A percentile compares a stretch with the other conserved stretches of the same genome.
These are phyloP conservation scores for Ampelomyces quisqualis DNA, from an alignment of 2,329 filamentous ascomycete species.

Conservation along the genomic window DNA sequence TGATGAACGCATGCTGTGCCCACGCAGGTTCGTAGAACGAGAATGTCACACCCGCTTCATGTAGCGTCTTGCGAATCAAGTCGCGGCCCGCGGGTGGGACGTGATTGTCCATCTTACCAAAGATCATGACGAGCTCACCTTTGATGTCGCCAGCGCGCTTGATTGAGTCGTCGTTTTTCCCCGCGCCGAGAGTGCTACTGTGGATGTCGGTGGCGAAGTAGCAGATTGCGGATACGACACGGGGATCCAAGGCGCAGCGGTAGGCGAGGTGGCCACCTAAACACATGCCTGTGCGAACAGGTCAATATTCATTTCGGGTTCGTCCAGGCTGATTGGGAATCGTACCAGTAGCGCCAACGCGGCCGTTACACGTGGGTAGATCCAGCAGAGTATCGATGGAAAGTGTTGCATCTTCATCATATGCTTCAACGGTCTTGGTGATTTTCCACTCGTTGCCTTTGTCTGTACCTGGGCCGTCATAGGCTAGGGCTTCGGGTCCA, in stretches of 20 bases:
- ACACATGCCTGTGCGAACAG: conserved; percentile 63
- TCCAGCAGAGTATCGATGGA: conserved; percentile 45
- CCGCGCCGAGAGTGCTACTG: conserved; percentile 69
- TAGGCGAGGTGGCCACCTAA: conserved; percentile 86
- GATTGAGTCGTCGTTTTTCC: conserved; percentile 64
- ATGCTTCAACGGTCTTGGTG: conserved; percentile 79
- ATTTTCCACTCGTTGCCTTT: conserved; percentile 85
- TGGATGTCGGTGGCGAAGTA: conserved; percentile 96
- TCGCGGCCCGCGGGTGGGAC: conserved; percentile 81
- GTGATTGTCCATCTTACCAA: conserved; percentile 87
- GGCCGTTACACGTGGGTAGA: conserved; percentile 64
- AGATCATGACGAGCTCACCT: conserved; percentile 84
- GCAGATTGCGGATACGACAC: conserved; percentile 74
- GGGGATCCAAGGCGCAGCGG: conserved; percentile 69
- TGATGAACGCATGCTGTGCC: conserved; percentile 65
- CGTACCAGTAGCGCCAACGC: conserved; percentile 52
- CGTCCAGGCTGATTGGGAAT: no score
- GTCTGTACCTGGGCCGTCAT: conserved; percentile 86
- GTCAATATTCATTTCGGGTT: background rate
- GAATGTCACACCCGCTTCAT: conserved; percentile 72
- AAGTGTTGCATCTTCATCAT: conserved; percentile 63
- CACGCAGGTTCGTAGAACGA: conserved; percentile 89
- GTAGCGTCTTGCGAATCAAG: conserved; percentile 77
- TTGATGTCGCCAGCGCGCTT: conserved; percentile 65
- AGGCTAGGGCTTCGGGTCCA: conserved; percentile 77